Percentiles rank a stretch among this genome's conserved stretches.
Conservation (phyloP, 768 basidiomycete species). For the Asterophora parasitica region DNA sequence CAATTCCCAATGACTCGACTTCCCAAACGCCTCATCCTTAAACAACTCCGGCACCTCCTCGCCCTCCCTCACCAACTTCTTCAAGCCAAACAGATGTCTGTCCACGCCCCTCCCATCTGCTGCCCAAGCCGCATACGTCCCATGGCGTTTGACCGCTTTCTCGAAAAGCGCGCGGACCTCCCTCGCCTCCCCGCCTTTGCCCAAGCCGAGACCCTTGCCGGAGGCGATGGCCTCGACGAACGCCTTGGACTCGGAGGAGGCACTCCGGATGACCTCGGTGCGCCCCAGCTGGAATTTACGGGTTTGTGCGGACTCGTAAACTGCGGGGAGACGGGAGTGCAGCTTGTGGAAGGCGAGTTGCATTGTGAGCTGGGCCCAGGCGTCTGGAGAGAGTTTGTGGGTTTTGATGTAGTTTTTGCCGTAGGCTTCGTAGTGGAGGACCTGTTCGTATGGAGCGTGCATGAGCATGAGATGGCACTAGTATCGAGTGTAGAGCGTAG, state of each 20-base stretch:
- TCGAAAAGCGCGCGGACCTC: conserved; percentile 66
- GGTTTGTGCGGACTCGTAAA: conserved; percentile 94
- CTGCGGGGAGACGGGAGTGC: conserved; percentile 65
- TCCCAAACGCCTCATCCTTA: conserved; percentile 61
- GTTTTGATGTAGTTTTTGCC: conserved; percentile 86
- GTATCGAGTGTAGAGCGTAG: too few relatives aligned
- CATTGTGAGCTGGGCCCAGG: conserved; percentile 93
- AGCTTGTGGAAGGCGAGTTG: conserved; percentile 94
- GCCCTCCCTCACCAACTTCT: conserved; percentile 67
- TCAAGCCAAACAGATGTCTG: conserved; percentile 91
- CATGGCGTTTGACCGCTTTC: conserved; percentile 73
- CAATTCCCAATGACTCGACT: conserved; percentile 87
- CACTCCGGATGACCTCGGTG: conserved; percentile 91
- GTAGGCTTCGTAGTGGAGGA: conserved; percentile 82
- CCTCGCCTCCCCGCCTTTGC: too few relatives aligned
- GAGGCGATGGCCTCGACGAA: conserved; percentile 91
- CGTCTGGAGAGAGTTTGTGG: conserved; percentile 83
- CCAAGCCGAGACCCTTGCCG: conserved; percentile 27
- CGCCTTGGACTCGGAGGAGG: conserved; percentile 74
- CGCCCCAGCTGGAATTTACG: conserved; percentile 86
- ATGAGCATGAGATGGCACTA: too few relatives aligned
- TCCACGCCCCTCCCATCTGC: conserved; percentile 95
- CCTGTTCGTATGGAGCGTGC: too few relatives aligned
- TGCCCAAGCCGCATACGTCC: conserved; percentile 86
- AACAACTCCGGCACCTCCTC: conserved; percentile 75